Evolutionary conservation across 225 moss, liverwort and hornwort genomes (phyloP), one percentile per base, ranked within the genome.

Genomic region (Ulota crispa): DNA sequence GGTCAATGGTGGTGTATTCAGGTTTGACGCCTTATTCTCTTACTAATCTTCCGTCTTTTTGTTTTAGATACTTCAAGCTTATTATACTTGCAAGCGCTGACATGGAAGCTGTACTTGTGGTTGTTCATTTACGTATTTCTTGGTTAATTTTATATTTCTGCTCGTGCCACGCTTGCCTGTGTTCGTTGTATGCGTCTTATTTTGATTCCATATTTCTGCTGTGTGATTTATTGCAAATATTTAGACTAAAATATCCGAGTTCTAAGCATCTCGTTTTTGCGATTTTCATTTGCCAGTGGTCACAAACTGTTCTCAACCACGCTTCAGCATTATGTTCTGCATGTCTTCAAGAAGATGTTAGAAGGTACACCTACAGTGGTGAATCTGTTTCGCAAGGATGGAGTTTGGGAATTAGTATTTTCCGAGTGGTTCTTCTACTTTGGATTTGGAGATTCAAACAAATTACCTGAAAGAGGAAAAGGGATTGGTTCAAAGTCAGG

Each of bases 301-400:
- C 75, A 78, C 80, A 91, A 81, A 62, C 76, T 86, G 77, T 82
- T 87, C 68, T 90, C 94, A 77, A 92, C 85, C 31, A 94, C 92
- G 43, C 85, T 94, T 41, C 94, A 94, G 75, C 94, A 94, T 81
- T 94, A 94, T 87, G 92, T 94, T 55, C 84, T 94, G 62, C 90
- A 89, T 83, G 94, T 94, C 60, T 83, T 94, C 72, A 94, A 94
- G 78, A 94, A 94, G 78, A 94, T 94, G 94, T 86, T 94, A 55
- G 92, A 94, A 83, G 91, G 86, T 67, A 89, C 92, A 73, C 94
- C 92, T 12, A 73, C 91, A 27, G 92, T 94, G 60, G 75, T 94
- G 84, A 88, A 88, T 81, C 75, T 92, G 36, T 92, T 92, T 73
- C 94, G 90, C 73, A 89, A 94, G 81, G 77, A 90, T 80, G 91